Evolutionary conservation across 306 rosid species (phyloP).

Genomic region (Quercus agrifolia): DNA sequence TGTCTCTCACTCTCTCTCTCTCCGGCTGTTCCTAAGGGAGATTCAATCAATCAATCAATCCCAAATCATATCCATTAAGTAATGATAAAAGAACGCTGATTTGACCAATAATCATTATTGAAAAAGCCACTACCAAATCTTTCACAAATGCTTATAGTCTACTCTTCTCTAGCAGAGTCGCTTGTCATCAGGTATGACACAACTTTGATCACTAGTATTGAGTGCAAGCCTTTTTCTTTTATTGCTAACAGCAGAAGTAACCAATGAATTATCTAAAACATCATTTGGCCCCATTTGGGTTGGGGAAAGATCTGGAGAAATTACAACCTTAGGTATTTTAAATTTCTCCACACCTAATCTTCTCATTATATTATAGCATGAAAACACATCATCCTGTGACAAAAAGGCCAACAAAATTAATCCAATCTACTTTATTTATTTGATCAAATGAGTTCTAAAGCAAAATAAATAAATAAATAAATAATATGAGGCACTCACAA

Average conservation of each 20-base stretch:
- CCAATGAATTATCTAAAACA: slow-evolving; percentile 34
- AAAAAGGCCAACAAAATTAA: neutral
- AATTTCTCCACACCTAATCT: slow-evolving; percentile 35
- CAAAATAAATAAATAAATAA: no score
- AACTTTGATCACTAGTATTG: slow-evolving; percentile 29
- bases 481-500: slow-evolving; percentile 41
- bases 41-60: slow-evolving; percentile 27
- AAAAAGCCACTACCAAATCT: slow-evolving; percentile 14
- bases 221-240: slow-evolving; percentile 62
- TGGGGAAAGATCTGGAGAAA: slow-evolving; percentile 31
- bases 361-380: slow-evolving; percentile 49
- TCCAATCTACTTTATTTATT: neutral
- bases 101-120: slow-evolving; percentile 27
- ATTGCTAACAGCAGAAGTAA: slow-evolving; percentile 29
- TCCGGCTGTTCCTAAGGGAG: slow-evolving; percentile 22
- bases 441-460: neutral
- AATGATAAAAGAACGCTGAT: slow-evolving; percentile 20
- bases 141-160: slow-evolving; percentile 4
- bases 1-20: neutral
- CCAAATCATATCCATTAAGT: slow-evolving; percentile 18
- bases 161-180: slow-evolving; percentile 30
- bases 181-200: slow-evolving; percentile 29
- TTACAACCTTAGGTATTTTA: slow-evolving; percentile 22
- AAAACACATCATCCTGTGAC: slow-evolving; percentile 55
- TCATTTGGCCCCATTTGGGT: slow-evolving; percentile 23